phyloP scores from a whole-genome alignment of 495 filamentous ascomycete genomes.

The Terfezia claveryi region DNA sequence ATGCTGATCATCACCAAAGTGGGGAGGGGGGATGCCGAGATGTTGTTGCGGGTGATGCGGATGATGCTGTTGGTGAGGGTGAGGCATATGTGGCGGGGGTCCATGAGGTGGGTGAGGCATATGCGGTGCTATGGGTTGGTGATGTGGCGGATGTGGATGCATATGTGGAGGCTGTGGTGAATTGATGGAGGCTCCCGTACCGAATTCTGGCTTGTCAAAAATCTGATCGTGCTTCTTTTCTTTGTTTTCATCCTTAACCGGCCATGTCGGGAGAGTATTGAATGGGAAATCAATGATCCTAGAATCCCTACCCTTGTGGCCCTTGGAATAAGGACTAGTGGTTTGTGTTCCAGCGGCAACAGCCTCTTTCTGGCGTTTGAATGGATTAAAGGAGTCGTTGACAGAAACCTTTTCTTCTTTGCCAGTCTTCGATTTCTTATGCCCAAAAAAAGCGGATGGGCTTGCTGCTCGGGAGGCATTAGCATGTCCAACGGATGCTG shows the following conservation, averaged over 20 bases:
- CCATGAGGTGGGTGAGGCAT: constrained; percentile 23
- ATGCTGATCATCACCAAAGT: constrained; percentile 40
- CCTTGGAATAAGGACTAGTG: constrained; percentile 3
- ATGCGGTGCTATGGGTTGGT: constrained; percentile 37
- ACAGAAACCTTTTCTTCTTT: constrained; percentile 31
- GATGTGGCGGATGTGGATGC: constrained; percentile 31
- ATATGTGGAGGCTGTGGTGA: constrained; percentile 37
- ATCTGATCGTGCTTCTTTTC: constrained; percentile 41
- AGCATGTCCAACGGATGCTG: constrained; percentile 23
- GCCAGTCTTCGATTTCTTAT: constrained; percentile 30
- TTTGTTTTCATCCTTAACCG: constrained; percentile 28
- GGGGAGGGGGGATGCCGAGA: constrained; percentile 28
- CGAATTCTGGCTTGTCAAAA: constrained; percentile 31
- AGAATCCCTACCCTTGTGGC: constrained; percentile 13
- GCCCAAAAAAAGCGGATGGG: constrained; percentile 39
- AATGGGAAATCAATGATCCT: constrained; percentile 46
- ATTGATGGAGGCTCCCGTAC: constrained; percentile 22
- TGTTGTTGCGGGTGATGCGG: constrained; percentile 22
- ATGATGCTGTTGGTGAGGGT: constrained; percentile 26
- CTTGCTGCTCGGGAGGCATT: constrained; percentile 32
- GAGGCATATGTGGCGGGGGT: constrained; percentile 27
- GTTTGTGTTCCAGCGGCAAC: constrained; percentile 8
- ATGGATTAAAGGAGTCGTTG: constrained; percentile 38
- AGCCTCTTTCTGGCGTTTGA: constrained; percentile 43
- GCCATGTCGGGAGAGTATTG: constrained; percentile 44